phyloP scores from a whole-genome alignment of 306 rosid species.

The Cucumis cinereus region DNA sequence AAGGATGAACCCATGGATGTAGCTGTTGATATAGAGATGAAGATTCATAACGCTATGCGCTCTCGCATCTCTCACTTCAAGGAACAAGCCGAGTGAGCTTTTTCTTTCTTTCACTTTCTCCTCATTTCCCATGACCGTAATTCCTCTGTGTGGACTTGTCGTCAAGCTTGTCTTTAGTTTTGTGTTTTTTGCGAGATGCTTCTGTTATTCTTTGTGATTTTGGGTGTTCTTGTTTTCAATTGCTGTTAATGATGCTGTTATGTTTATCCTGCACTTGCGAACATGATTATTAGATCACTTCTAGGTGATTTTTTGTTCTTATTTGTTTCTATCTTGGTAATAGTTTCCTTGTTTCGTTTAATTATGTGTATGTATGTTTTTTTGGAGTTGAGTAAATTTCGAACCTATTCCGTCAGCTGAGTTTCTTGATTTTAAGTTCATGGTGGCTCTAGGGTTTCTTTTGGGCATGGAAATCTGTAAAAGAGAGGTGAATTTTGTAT shows the following conservation, averaged over 20 bases:
- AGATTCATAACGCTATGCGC: slow-evolving; percentile 43
- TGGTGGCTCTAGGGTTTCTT: neutral
- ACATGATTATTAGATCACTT: neutral
- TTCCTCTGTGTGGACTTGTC: neutral
- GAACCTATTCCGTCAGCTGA: neutral
- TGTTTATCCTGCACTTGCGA: neutral
- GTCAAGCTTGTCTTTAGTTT: neutral
- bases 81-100: slow-evolving; percentile 51
- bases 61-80: slow-evolving; percentile 63
- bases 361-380: neutral
- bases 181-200: neutral
- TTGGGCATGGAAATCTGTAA: neutral
- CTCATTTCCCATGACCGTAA: neutral
- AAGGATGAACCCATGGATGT: slow-evolving; percentile 9
- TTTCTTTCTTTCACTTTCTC: neutral
- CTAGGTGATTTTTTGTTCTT: neutral
- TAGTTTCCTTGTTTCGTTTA: neutral
- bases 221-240: neutral
- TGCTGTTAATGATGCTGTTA: neutral
- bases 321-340: neutral
- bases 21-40: slow-evolving; percentile 30
- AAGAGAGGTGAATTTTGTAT: neutral
- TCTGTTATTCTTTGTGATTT: neutral
- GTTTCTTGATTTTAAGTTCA: neutral
- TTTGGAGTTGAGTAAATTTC: neutral